phyloP scores from a whole-genome alignment of 2,329 filamentous ascomycete genomes.

The Penicillium verrucosum region DNA sequence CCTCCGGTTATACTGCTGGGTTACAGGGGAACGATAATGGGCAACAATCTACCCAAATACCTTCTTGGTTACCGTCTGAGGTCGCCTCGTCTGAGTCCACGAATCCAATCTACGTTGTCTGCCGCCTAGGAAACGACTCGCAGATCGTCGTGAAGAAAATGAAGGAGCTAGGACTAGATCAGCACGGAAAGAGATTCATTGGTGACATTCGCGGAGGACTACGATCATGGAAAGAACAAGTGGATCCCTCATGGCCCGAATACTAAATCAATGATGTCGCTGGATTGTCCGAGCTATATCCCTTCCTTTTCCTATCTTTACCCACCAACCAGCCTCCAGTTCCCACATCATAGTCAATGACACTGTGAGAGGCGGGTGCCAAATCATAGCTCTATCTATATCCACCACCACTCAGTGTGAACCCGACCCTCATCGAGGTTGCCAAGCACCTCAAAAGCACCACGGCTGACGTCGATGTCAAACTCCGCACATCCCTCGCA shows the following conservation, averaged over 20 bases:
- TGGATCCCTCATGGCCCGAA: constrained; percentile 43
- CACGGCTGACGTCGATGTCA: constrained; percentile 51
- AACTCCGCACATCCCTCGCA: constrained; percentile 53
- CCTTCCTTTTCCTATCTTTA: neutral
- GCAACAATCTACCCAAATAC: constrained; percentile 8
- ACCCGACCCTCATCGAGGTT: constrained; percentile 48
- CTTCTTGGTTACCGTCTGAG: constrained; percentile 30
- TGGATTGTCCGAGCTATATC: neutral
- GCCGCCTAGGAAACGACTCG: constrained; percentile 50
- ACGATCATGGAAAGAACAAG: constrained; percentile 42
- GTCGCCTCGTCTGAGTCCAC: constrained; percentile 21
- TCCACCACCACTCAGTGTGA: constrained; percentile 51
- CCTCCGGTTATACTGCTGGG: constrained; percentile 12
- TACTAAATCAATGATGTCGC: constrained; percentile 26
- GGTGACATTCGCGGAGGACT: constrained; percentile 45
- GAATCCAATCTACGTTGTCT: constrained; percentile 45
- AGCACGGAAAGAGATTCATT: constrained; percentile 33
- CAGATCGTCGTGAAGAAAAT: constrained; percentile 45
- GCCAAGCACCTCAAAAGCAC: constrained; percentile 49
- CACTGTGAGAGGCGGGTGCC: too few relatives aligned
- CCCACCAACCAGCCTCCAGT: neutral
- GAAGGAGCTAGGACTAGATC: constrained; percentile 39
- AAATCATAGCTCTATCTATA: neutral
- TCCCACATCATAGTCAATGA: neutral
- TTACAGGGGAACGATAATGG: neutral